A percentile compares a stretch with the other conserved stretches of the same genome.
Conservation (phyloP, 805 yeast genomes). For the Lipomyces sp. region DNA sequence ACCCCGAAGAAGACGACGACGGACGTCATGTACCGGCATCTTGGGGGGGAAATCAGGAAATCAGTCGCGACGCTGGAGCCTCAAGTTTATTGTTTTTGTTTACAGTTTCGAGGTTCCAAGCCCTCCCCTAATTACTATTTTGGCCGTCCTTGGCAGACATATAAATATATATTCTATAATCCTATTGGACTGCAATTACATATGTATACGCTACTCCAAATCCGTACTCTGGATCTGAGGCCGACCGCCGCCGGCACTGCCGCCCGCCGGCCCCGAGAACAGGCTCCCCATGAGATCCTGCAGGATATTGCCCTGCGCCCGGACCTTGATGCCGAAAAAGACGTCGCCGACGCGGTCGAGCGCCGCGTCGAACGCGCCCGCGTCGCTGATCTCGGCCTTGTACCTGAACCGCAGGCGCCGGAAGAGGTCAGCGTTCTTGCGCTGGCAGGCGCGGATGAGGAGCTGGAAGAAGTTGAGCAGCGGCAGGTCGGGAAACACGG, state of each 20-base stretch:
- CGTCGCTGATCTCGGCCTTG: constrained; percentile 36
- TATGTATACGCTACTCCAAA: constrained; percentile 3
- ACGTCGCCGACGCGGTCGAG: constrained; percentile 57
- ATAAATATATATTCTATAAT: no score
- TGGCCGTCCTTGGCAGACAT: no score
- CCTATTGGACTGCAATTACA: no score
- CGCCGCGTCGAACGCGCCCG: constrained; percentile 44
- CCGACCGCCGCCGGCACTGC: not conserved
- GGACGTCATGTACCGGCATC: constrained; percentile 21
- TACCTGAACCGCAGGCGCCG: constrained; percentile 53
- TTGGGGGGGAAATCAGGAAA: no score
- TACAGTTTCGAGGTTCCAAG: no score
- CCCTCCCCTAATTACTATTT: no score
- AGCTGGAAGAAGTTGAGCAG: constrained; percentile 69
- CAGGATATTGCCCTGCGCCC: constrained; percentile 53
- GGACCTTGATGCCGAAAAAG: constrained; percentile 57
- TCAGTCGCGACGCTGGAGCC: no score
- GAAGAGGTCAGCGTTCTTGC: constrained; percentile 52
- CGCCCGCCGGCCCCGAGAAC: constrained; percentile 32
- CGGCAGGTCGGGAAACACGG: constrained; percentile 44
- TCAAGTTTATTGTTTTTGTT: no score
- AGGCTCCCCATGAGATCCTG: constrained; percentile 76
- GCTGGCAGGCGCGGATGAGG: constrained; percentile 57
- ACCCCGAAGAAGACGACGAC: constrained; percentile 20
- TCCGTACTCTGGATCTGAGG: constrained; percentile 4